A percentile compares a stretch with the other conserved stretches of the same genome.
These are phyloP conservation scores for Fomitopsis schrenkii DNA, from an alignment of 1,284 basidiomycete genomes.

Conservation along the genomic window DNA sequence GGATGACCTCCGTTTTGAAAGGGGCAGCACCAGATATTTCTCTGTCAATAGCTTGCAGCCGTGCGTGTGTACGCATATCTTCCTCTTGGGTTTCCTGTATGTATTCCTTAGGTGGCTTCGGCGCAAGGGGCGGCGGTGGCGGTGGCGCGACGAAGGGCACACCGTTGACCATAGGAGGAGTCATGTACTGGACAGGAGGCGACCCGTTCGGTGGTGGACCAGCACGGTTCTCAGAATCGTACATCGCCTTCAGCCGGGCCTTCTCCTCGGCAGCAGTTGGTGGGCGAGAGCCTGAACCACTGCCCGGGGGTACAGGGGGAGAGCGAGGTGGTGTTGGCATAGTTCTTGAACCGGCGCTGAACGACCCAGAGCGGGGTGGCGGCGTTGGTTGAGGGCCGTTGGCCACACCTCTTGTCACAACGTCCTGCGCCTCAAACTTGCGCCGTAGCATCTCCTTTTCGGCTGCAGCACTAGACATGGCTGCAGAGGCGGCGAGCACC, in stretches of 20 bases:
- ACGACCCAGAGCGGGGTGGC: conserved; percentile 26
- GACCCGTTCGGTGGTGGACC: conserved; percentile 7
- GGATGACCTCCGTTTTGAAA: conserved; percentile 8
- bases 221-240: conserved; percentile 47
- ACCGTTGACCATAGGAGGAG: conserved; percentile 15
- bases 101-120: conserved; percentile 70
- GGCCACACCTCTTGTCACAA: not conserved
- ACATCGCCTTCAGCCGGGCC: conserved; percentile 58
- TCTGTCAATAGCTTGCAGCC: conserved; percentile 26
- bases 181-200: conserved; percentile 6
- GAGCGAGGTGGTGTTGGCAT: conserved; percentile 14
- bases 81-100: conserved; percentile 74
- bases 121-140: conserved; percentile 62
- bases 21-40: conserved; percentile 8
- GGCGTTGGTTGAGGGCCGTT: conserved; percentile 15
- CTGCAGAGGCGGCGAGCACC: conserved; percentile 13
- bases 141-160: conserved; percentile 17
- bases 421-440: not conserved
- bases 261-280: conserved; percentile 77
- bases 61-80: conserved; percentile 43
- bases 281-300: conserved; percentile 29
- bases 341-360: conserved; percentile 31
- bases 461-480: conserved; percentile 29
- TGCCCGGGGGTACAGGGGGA: conserved; percentile 29
- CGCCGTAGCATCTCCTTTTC: conserved; percentile 48